Base-by-base conservation (phyloP, 2,329 filamentous ascomycete genomes). In the Neofusicoccum laricinum region DNA sequence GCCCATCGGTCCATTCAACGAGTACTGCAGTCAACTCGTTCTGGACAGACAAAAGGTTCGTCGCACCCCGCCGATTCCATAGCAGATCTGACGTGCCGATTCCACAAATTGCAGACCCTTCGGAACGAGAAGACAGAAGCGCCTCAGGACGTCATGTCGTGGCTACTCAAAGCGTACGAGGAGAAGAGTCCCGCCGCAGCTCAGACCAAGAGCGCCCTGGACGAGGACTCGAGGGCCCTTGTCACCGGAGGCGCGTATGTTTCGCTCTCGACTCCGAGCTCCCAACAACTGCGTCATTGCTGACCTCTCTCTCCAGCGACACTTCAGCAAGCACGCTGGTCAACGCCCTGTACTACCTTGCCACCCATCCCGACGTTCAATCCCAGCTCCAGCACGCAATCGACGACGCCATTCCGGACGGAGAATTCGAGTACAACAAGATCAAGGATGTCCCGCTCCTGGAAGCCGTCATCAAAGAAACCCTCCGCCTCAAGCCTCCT, bases 321-420 rank as follows among this genome's bases (percentile, higher is more conserved):
- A 81, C 79, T 4, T 79, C 78, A 2, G 79, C 78, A 1, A 80
- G 78, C 6, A 75, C 78, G 30, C 71, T 79, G 68, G 70, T 75
- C 25, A 75, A 76, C 14, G 75, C 73, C 2, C 74, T 81, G 66
- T 81, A 80, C 72, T 81, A 82, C 69, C 75, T 82, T 36, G 70
- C 77, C 14, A 73, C 78, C 34, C 78, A 81, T 66, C 69, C 76
- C 2, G 57, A 66, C 14, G 71, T 72, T 4, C 68, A 80, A 43
- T 67, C 70, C 48, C 72, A 71, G 43, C 64, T 78, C n/a, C 70
- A 68, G 61, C 66, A 70, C 6, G 74, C 77, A 59, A 71, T 79
- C 61, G 68, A 73, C 50, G 67, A 68, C 4, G 76, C 77, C 57
- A 67, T 70, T 1, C 74, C 77, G 25, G 76, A 77, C 61, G 73